These are phyloP conservation scores for Phytophthora sansomeana DNA, from an alignment of 352 stramenopile genomes.

Conservation along the genomic window DNA sequence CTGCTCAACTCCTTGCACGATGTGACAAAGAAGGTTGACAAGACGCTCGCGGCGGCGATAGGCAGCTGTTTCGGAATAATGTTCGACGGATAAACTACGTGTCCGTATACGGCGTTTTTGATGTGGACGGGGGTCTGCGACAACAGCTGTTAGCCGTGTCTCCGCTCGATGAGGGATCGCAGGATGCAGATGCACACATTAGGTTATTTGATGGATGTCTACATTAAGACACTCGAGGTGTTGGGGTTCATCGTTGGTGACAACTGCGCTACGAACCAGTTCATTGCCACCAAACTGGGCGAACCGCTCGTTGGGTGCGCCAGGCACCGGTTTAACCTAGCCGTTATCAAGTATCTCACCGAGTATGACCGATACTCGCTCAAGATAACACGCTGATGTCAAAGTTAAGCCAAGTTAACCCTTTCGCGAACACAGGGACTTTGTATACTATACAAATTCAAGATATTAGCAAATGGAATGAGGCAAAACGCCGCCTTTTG, in stretches of 20 bases:
- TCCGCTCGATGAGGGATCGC: background rate
- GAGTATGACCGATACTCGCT: background rate
- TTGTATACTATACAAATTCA: too few species aligned
- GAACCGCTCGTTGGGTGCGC: background rate
- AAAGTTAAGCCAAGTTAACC: background rate
- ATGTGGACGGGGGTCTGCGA: background rate
- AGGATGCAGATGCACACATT: background rate
- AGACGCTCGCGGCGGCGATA: background rate
- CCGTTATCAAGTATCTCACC: background rate
- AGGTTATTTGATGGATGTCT: slow-evolving; percentile 1
- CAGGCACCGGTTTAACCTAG: slow-evolving; percentile 4
- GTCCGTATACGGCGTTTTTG: background rate
- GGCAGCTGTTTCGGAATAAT: slow-evolving; percentile 7
- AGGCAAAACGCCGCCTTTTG: too few species aligned
- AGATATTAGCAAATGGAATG: too few species aligned
- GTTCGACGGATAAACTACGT: slow-evolving; percentile 19
- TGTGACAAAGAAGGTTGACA: slow-evolving; percentile 12
- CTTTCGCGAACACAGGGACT: too few species aligned
- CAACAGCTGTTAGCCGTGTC: background rate
- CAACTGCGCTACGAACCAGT: slow-evolving; percentile 1
- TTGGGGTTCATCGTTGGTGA: background rate
- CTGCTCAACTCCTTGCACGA: background rate
- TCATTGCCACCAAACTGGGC: background rate
- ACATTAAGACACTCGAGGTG: background rate
- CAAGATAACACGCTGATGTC: background rate